Base-by-base conservation (phyloP, 2,329 filamentous ascomycete genomes). In the Neoarthrinium moseri region DNA sequence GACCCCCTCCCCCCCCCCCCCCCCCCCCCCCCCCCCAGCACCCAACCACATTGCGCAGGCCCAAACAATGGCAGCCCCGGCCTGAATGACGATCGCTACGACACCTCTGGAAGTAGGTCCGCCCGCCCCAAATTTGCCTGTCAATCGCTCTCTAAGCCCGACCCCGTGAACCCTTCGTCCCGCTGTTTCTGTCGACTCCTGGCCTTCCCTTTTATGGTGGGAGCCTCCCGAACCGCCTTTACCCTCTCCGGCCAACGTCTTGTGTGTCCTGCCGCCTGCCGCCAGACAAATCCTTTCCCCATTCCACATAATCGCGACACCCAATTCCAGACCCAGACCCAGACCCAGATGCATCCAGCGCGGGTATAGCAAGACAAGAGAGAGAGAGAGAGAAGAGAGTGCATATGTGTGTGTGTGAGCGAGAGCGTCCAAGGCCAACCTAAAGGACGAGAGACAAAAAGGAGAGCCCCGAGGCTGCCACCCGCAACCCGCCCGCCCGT, bases 41-140 rank as follows among this genome's bases (percentile, higher is more conserved):
- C n/a, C n/a, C n/a, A n/a, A 38, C 48, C 45, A 53, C 33, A 47
- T 46, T 2, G 36, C 18, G 18, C 38, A 38, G 5, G 24, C 45
- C 48, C 50, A 55, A 3, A 48, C 30, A 24, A 51, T 32, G 12
- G n/a, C n/a, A n/a, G n/a, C n/a, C n/a, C n/a, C n/a, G n/a, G n/a
- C 42, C 21, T 39, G 43, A 39, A 29, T 45, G 43, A 45, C 43
- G 43, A 45, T 45, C 43, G 21, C 33, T 39, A 30, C 43, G 29
- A 33, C 35, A 33, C 18, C 43, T 37, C 13, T 38, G 43, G 43
- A 13, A 45, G 26, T 13, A 30, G 35, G 17, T 39, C 43, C 43
- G 43, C 33, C 18, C 22, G 43, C 43, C 43, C 43, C 43, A 45
- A 45, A 38, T 34, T 44, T 44, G 21, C 41, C 21, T 36, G 41